Conservation (phyloP, 1,284 basidiomycete species). For the Trichosporon coremiiforme region DNA sequence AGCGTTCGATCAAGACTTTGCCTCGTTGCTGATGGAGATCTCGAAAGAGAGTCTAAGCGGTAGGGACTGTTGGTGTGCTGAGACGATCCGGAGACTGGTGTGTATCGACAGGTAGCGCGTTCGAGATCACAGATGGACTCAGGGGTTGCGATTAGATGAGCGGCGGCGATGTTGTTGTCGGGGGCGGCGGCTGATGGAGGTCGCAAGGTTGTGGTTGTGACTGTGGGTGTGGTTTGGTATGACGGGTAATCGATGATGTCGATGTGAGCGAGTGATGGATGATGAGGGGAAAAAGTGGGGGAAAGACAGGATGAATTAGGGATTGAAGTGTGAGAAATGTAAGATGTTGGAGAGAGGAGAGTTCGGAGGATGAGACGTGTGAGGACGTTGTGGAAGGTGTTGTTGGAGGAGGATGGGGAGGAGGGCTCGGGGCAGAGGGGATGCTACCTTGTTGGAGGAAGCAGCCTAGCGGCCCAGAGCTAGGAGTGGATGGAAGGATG, state of each 20-base stretch:
- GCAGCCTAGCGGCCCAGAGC: slow-evolving; percentile 14
- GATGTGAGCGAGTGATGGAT: slow-evolving; percentile 10
- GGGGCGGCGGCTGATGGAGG: background rate
- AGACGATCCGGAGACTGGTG: slow-evolving; percentile 8
- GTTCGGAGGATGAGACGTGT: slow-evolving; percentile 3
- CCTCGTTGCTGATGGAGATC: background rate
- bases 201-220: background rate
- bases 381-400: background rate
- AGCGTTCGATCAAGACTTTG: background rate
- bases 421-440: slow-evolving; percentile 11
- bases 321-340: slow-evolving; percentile 17
- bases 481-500: slow-evolving; percentile 17
- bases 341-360: slow-evolving; percentile 13
- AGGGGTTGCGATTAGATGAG: background rate
- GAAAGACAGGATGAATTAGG: background rate
- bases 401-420: background rate
- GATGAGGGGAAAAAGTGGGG: slow-evolving; percentile 14
- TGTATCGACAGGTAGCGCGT: slow-evolving; percentile 9
- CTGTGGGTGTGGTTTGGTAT: background rate
- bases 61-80: background rate
- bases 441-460: slow-evolving; percentile 19
- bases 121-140: slow-evolving; percentile 9
- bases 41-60: slow-evolving; percentile 6
- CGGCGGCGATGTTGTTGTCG: background rate
- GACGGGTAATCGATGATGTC: slow-evolving; percentile 14